These are phyloP conservation scores for Pythium pyrilobum DNA, from an alignment of 352 stramenopile genomes.

Conservation along the genomic window DNA sequence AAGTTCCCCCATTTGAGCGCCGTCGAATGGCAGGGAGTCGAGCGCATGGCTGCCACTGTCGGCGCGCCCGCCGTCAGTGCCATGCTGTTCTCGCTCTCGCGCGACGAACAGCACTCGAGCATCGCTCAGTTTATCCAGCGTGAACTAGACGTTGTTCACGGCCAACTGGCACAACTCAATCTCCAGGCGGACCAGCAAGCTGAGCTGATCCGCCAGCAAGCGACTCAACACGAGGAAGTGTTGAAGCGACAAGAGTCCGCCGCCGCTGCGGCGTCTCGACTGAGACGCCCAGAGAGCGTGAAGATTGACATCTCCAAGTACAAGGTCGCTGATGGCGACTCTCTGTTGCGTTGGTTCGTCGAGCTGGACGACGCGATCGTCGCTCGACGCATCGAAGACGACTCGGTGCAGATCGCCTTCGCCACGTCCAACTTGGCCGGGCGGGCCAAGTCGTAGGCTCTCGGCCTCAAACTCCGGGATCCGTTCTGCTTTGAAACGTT, in stretches of 20 bases:
- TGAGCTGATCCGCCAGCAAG: background rate
- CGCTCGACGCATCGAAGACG: constrained; percentile 3
- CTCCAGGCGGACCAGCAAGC: background rate
- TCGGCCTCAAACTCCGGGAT: constrained; percentile 3
- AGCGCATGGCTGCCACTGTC: background rate
- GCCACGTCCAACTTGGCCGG: constrained; percentile 6
- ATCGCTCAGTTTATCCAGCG: constrained; percentile 2
- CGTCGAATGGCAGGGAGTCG: background rate
- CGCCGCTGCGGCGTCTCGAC: background rate
- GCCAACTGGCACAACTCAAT: background rate
- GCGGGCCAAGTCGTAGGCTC: constrained; percentile 3
- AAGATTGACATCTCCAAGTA: constrained; percentile 7
- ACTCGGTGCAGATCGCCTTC: constrained; percentile 6
- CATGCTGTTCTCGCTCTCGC: background rate
- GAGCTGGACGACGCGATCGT: constrained; percentile 5
- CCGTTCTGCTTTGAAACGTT: constrained; percentile 7
- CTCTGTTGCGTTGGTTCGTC: constrained; percentile 6
- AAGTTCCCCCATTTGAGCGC: background rate
- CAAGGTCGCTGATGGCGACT: background rate
- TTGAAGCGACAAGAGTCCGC: background rate
- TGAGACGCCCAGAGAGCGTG: background rate
- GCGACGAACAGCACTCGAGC: background rate
- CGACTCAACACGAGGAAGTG: background rate
- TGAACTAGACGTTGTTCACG: background rate
- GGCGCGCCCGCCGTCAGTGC: background rate